Evolutionary conservation across 176 grass and related monocot species (phyloP).

Genomic region (Eremochloa ophiuroides): DNA sequence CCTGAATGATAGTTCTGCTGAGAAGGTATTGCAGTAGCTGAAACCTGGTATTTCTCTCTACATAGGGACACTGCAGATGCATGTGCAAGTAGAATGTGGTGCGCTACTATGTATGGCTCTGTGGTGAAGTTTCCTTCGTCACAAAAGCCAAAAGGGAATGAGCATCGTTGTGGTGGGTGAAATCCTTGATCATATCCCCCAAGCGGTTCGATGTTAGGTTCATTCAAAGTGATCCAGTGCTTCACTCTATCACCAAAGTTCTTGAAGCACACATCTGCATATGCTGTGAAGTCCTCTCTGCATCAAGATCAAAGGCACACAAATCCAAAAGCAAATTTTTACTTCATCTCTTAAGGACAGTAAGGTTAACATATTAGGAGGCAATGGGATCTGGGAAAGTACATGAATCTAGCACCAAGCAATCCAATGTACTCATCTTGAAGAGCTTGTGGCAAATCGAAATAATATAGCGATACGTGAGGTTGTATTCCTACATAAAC

Average conservation of each 20-base stretch:
- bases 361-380: too few species aligned
- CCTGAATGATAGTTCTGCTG: too few species aligned
- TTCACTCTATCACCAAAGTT: constrained; percentile 85
- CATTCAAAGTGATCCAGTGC: constrained; percentile 74
- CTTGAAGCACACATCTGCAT: constrained; percentile 77
- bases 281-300: constrained; percentile 85
- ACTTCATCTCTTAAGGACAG: too few species aligned
- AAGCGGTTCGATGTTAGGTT: constrained; percentile 67
- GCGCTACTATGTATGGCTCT: too few species aligned
- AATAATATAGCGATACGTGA: constrained; percentile 60
- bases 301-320: background rate
- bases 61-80: too few species aligned
- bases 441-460: constrained; percentile 51
- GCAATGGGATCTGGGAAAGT: too few species aligned
- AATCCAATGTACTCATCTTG: constrained; percentile 5
- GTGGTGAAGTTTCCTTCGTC: constrained; percentile 64
- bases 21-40: too few species aligned
- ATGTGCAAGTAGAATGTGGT: too few species aligned
- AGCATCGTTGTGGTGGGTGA: constrained; percentile 60
- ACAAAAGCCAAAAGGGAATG: constrained; percentile 60
- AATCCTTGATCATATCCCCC: constrained; percentile 61
- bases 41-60: too few species aligned
- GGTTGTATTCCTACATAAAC: constrained; percentile 79
- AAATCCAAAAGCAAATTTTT: too few species aligned
- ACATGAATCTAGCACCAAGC: constrained; percentile 36